Evolutionary conservation across 371 early-diverging fungal species (phyloP).

Genomic region (Mucor velutinosus): DNA sequence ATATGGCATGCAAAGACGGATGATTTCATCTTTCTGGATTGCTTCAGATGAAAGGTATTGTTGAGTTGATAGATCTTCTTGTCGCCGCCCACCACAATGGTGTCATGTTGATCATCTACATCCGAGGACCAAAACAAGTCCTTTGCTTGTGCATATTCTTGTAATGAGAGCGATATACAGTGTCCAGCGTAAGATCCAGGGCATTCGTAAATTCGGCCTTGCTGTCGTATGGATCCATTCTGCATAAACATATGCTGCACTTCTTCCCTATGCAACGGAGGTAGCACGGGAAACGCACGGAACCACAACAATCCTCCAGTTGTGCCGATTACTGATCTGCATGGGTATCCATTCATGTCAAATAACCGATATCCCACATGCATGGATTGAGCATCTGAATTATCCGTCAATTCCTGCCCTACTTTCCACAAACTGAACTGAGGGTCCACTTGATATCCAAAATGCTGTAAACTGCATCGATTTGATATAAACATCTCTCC

Average conservation of each 20-base stretch:
- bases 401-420: background rate
- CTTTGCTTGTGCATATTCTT: slow-evolving; percentile 6
- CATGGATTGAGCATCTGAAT: background rate
- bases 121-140: slow-evolving; percentile 29
- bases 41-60: background rate
- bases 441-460: slow-evolving; percentile 36
- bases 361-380: background rate
- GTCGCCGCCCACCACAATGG: slow-evolving; percentile 26
- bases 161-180: background rate
- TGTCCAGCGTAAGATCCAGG: background rate
- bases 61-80: slow-evolving; percentile 17
- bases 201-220: background rate
- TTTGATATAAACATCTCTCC: slow-evolving; percentile 13
- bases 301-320: slow-evolving; percentile 3
- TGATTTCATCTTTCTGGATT: slow-evolving; percentile 7
- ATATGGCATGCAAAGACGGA: slow-evolving; percentile 21
- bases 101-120: slow-evolving; percentile 6
- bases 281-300: slow-evolving; percentile 1
- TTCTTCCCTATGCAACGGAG: background rate
- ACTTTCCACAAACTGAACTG: slow-evolving; percentile 28
- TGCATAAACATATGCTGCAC: background rate
- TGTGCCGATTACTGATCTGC: slow-evolving; percentile 1
- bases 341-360: background rate
- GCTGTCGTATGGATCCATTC: background rate
- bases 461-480: slow-evolving; percentile 12